Base-by-base conservation (phyloP, 345 rosid species). In the Acer saccharum region DNA sequence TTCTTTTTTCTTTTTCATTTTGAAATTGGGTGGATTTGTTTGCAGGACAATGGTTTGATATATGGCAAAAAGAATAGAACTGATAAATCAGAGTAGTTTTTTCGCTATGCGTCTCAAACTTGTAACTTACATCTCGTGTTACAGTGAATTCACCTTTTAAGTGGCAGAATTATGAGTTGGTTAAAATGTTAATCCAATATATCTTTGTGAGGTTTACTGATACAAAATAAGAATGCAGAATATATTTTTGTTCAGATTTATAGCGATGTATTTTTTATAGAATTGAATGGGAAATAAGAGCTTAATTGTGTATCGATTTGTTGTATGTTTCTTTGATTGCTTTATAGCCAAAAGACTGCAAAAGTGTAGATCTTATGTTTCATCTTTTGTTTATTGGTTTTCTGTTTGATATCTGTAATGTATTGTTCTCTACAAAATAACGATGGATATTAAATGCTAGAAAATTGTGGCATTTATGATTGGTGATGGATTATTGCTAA, bases 31-130 rank as follows among this genome's bases (percentile, higher is more conserved):
- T 25, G 12, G 43, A 52, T 44, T 27, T 63, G 39, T 65, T 70
- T 83, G 82, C 87, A 92, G 94, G 89, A 81, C 77, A 90, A 92
- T 61, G 97, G 97, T 69, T 77, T 92, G 91, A 81, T 86, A 63
- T 87, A 88, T 52, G 97, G 97, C 46, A 88, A 86, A 80, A 90
- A 89, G 83, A 84, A 86, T 46, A 84, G 55, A 77, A 77, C 80
- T n/a, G 64, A 81, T 18, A 84, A 87, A 62, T 60, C 83, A 1
- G 76, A 78, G 68, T 68, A 84, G 41, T 80, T 69, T 69, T 43
- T 43, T 84, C 67, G 46, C 71, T 71, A 21, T 2, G n/a, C 11
- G 9, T 64, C 2, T 10, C 18, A 61, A 29, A 60, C n/a, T 65
- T 75, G 76, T 79, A 68, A 85, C 80, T 76, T 79, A 41, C n/a